A percentile compares a stretch with the other conserved stretches of the same genome.
These are phyloP conservation scores for Meyerozyma sp. DNA, from an alignment of 1,139 yeast species.

Conservation along the genomic window DNA sequence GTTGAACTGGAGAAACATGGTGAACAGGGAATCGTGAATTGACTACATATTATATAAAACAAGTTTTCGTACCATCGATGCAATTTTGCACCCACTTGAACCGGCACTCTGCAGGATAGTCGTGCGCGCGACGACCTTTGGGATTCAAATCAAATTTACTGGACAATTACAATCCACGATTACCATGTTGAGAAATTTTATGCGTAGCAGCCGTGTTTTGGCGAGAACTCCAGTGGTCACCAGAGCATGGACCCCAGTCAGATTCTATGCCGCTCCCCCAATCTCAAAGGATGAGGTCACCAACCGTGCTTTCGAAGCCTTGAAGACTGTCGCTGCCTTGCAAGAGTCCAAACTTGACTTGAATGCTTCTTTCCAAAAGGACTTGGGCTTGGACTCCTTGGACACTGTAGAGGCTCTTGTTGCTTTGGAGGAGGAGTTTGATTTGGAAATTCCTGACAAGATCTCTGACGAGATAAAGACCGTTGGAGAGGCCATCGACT, in stretches of 20 bases:
- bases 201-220: conserved; percentile 36
- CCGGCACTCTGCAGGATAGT: neutral
- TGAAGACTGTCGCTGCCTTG: conserved; percentile 46
- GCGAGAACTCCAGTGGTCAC: conserved; percentile 24
- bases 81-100: neutral
- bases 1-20: conserved; percentile 40
- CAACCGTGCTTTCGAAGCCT: conserved; percentile 45
- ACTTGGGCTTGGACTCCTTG: conserved; percentile 64
- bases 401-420: conserved; percentile 70
- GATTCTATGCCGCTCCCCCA: conserved; percentile 46
- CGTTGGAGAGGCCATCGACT: conserved; percentile 63
- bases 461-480: conserved; percentile 65
- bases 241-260: conserved; percentile 26
- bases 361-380: conserved; percentile 53
- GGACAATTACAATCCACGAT: neutral
- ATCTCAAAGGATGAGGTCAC: conserved; percentile 44
- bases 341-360: conserved; percentile 39
- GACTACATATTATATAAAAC: no score
- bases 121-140: neutral
- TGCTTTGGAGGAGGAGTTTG: conserved; percentile 70
- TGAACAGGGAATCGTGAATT: conserved; percentile 2
- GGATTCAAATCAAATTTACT: neutral
- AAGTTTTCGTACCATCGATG: no score
- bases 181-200: conserved; percentile 22
- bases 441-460: conserved; percentile 64